A percentile compares a stretch with the other conserved stretches of the same genome.
phyloP scores from a whole-genome alignment of 208 protist species.

The Trypanosoma cruzi region DNA sequence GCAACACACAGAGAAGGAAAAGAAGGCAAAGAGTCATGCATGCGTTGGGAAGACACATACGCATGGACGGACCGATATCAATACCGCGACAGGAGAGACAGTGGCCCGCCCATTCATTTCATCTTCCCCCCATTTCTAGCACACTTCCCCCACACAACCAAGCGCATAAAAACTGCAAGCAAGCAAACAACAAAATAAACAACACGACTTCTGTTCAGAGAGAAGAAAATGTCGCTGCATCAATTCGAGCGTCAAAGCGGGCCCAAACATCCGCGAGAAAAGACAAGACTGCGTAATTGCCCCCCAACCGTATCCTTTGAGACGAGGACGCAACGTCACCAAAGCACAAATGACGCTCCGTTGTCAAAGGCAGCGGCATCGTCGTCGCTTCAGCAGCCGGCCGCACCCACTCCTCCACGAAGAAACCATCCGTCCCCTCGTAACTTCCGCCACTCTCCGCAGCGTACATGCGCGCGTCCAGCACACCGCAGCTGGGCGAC shows the following conservation, averaged over 20 bases:
- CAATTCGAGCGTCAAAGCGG: slow-evolving; percentile 10
- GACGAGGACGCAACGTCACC: not conserved
- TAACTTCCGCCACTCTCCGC: slow-evolving; percentile 20
- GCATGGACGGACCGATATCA: no score
- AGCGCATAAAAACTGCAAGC: no score
- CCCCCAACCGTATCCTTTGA: no score
- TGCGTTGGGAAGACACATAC: no score
- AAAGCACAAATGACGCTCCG: slow-evolving; percentile 30
- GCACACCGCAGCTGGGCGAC: slow-evolving; percentile 82
- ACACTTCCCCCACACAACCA: no score
- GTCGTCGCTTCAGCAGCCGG: not conserved
- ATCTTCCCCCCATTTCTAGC: no score
- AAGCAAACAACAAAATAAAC: no score
- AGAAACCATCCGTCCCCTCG: slow-evolving; percentile 61
- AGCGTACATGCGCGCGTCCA: slow-evolving; percentile 67
- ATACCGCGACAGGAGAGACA: no score
- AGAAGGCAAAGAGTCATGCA: slow-evolving; percentile 8
- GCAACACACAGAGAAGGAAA: not conserved
- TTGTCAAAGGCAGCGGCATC: slow-evolving; percentile 18
- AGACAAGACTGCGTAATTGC: slow-evolving; percentile 6
- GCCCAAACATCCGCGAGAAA: slow-evolving; percentile 18
- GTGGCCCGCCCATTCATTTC: no score
- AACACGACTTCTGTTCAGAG: not conserved
- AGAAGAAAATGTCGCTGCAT: not conserved
- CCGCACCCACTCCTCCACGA: slow-evolving; percentile 45